Base-by-base conservation (phyloP, 1,284 basidiomycete genomes). In the Marasmius tenuissimus region DNA sequence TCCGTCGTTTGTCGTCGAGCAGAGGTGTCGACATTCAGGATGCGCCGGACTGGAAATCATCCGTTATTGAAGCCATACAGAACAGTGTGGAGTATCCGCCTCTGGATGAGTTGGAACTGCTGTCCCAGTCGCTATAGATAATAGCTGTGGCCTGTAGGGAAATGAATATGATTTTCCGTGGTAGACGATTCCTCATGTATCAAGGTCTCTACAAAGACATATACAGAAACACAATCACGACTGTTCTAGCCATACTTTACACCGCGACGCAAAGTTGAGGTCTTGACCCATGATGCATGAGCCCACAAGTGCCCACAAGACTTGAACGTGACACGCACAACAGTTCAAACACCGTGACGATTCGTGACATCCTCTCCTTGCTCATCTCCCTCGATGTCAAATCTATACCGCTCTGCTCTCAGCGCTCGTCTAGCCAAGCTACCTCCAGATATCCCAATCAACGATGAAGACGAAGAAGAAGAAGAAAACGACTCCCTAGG, bases 351-450 rank as follows among this genome's bases (percentile, higher is more conserved):
- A 4, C 27, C 27, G 27, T 27, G 27, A 27, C 27, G 27, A 27
- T 4, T 27, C 27, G 27, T 27, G 27, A 27, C 27, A 27, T 27
- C 27, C 27, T 27, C 27, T 27, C 27, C 27, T 27, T 27, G 27
- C 42, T 5, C 2, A 45, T 45, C 18, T 2, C 27, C 49, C 48
- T 59, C 58, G 57, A 92, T 92, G 90, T 89, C 88, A 16, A 76
- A 87, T 70, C 75, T 92, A 3, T 85, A 85, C 70, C 87, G 88
- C 58, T 88, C 88, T 62, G 84, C 90, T 4, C 78, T 93, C 64
- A 82, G 82, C 63, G 85, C 89, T 1, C 82, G 88, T 48, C 76
- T 92, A 38, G 79, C 88, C 11, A 92, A 87, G 66, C 72, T 93
- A 11, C 89, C 90, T 11, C 69, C 77, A 11, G 69, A 75, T 10